phyloP scores from a whole-genome alignment of 805 yeast species.

The Ogataea nakhonphanomensis region DNA sequence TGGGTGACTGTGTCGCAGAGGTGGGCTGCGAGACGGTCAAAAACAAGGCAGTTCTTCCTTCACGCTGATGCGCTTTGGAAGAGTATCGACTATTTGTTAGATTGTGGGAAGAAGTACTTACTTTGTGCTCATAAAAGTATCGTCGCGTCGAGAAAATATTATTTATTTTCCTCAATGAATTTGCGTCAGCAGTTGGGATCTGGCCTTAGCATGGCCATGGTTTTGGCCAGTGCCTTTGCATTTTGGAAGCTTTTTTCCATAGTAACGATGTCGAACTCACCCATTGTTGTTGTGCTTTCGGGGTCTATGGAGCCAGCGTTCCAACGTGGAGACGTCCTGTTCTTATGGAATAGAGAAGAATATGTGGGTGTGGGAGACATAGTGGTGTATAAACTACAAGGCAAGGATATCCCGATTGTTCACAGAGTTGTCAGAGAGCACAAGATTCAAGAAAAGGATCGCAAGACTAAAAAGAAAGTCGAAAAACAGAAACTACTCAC shows the following conservation, averaged over 20 bases:
- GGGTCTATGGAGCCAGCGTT: constrained; percentile 99
- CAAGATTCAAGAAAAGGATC: constrained; percentile 33
- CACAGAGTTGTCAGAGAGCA: constrained; percentile 92
- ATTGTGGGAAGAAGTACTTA: constrained; percentile 7
- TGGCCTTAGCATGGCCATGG: constrained; percentile 68
- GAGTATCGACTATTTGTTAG: constrained; percentile 29
- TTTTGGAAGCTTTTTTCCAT: constrained; percentile 83
- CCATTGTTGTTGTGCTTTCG: constrained; percentile 92
- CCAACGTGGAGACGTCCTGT: constrained; percentile 92
- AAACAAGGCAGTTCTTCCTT: constrained; percentile 28
- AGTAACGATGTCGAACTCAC: constrained; percentile 79
- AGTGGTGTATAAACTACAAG: constrained; percentile 84
- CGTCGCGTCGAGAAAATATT: constrained; percentile 13
- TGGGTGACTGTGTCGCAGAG: constrained; percentile 15
- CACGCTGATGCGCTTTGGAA: constrained; percentile 31
- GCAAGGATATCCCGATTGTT: constrained; percentile 88
- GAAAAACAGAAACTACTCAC: constrained; percentile 51
- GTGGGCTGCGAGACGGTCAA: constrained; percentile 18
- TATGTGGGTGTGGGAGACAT: constrained; percentile 79
- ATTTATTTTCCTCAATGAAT: constrained; percentile 22
- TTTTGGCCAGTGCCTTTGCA: constrained; percentile 84
- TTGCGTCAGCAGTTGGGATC: constrained; percentile 34
- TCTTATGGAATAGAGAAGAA: constrained; percentile 81
- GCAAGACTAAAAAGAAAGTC: constrained; percentile 11
- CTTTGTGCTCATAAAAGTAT: constrained; percentile 20